Evolutionary conservation across 192 early-diverging fungal species (phyloP), one percentile per base, ranked within the genome.

Genomic region (Spizellomyces punctatus): DNA sequence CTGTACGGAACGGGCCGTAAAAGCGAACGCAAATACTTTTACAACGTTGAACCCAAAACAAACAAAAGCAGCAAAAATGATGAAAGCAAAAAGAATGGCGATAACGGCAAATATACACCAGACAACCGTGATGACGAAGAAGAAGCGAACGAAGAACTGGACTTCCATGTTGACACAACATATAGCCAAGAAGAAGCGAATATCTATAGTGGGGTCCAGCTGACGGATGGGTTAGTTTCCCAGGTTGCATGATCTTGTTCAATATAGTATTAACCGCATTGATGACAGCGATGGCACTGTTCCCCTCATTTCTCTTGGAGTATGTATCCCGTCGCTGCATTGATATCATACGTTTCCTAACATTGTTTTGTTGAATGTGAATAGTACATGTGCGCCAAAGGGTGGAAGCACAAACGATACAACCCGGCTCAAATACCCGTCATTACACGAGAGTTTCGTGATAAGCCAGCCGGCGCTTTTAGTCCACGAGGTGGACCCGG

Each of bases 1-100:
- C 70, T 95, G 7, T 95, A 95, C 75, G 95, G 94, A 0, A 83
- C 88, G 6, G 93, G 93, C 5, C 80, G 89, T 19, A 75, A 81
- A 0, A 95, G 94, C 2, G 95, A 96, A 76, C 82, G 95, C 10
- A 88, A 87, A 21, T 96, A 96, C 74, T 91, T 89, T 62, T 96
- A 95, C 78, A 8, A 59, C 16, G 42, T 9, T 16, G 59, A n/a
- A n/a, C 50, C 50, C 14, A 54, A 36, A 54, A 4, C 2, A 54
- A 54, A 12, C 50, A 12, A 36, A 36, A 36, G 27, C 27, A 36
- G 27, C 27, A 36, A 36, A 36, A 36, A 36, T 36, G 0, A 36
- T 36, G 27, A 36, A 36, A 36, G 27, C 27, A 3, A 36, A 36
- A 36, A 36, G 27, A 36, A 36, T 36, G 27, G 27, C 27, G 27